These are phyloP conservation scores for Penicillium freii DNA, from an alignment of 2,329 filamentous ascomycete species.

Conservation along the genomic window DNA sequence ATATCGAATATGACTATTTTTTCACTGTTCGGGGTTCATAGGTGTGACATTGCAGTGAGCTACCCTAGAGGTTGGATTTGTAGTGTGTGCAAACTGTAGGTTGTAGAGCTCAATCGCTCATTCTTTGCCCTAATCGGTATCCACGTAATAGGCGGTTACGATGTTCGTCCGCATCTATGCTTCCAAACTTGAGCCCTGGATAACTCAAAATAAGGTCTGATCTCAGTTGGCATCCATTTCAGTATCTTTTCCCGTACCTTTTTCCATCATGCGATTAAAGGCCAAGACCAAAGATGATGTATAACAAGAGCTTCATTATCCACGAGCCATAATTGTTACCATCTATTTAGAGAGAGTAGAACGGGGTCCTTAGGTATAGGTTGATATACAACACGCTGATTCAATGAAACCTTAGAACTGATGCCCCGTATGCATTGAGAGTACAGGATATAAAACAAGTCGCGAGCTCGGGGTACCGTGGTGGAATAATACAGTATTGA, in stretches of 20 bases:
- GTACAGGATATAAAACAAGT: conserved; percentile 32
- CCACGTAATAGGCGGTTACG: not conserved
- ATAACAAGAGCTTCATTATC: not conserved
- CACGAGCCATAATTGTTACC: not conserved
- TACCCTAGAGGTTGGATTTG: not conserved
- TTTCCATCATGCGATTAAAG: not conserved
- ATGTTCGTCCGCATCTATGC: not conserved
- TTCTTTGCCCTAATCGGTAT: not conserved
- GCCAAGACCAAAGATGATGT: not conserved
- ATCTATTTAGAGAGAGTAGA: not conserved
- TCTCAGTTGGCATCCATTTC: not conserved
- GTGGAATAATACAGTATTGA: conserved; percentile 30
- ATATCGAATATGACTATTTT: not conserved
- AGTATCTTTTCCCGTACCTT: not conserved
- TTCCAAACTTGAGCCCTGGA: no score
- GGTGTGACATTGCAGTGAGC: not conserved
- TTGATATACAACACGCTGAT: not conserved
- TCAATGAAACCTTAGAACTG: conserved; percentile 10
- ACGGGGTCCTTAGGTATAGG: not conserved
- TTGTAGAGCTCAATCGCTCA: not conserved
- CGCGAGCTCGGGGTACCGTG: conserved; percentile 24
- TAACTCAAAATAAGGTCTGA: not conserved
- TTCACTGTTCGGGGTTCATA: not conserved
- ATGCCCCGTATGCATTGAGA: conserved; percentile 28
- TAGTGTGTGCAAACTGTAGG: not conserved